Evolutionary conservation across 352 stramenopile genomes (phyloP).

Genomic region (Aphanomyces stellatus): DNA sequence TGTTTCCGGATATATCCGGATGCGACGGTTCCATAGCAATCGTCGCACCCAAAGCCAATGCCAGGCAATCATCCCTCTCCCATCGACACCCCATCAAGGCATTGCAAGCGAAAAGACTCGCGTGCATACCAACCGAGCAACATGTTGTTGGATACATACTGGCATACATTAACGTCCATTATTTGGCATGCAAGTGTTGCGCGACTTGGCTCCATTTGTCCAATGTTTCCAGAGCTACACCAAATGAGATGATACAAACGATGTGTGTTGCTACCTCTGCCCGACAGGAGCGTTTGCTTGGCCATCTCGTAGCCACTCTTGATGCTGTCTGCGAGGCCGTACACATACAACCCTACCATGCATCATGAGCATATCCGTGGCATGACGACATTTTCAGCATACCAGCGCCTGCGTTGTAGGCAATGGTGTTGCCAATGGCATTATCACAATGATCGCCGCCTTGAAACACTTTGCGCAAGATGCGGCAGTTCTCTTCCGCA

Average conservation of each 20-base stretch:
- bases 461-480: constrained; percentile 75
- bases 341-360: constrained; percentile 87
- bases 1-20: constrained; percentile 10
- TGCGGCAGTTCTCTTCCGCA: constrained; percentile 91
- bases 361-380: not conserved
- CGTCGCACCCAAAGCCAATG: not conserved
- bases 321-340: constrained; percentile 85
- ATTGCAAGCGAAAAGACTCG: too few species aligned
- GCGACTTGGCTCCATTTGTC: constrained; percentile 8
- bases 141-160: too few species aligned
- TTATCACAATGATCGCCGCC: constrained; percentile 86
- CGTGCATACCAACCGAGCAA: too few species aligned
- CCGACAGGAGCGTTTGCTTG: too few species aligned
- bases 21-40: not conserved
- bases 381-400: not conserved
- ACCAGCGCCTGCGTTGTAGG: constrained; percentile 96
- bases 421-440: constrained; percentile 95
- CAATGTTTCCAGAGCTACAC: constrained; percentile 11
- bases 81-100: too few species aligned
- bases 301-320: constrained; percentile 83
- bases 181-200: constrained; percentile 3
- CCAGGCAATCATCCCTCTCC: too few species aligned
- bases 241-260: not conserved
- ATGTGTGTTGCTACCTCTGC: too few species aligned
- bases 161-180: too few species aligned